phyloP scores from a whole-genome alignment of 331 rosid genomes.

The Quercus phellos region DNA sequence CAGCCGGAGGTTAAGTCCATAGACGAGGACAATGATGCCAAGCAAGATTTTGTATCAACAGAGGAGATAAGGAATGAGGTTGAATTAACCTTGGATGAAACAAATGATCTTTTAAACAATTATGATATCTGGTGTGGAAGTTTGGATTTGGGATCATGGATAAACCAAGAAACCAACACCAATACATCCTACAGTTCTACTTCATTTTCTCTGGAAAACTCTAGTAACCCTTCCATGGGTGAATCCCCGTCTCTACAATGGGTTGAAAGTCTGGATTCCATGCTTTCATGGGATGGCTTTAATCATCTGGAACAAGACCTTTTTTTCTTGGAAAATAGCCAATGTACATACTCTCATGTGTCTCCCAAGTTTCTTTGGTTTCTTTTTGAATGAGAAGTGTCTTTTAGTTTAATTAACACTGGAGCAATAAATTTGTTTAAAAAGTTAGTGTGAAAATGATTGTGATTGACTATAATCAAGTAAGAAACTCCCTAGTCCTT shows the following conservation, averaged over 20 bases:
- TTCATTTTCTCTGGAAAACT: slow-evolving; percentile 49
- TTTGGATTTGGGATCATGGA: slow-evolving; percentile 44
- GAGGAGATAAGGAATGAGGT: slow-evolving; percentile 18
- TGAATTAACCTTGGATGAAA: slow-evolving; percentile 23
- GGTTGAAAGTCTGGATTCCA: slow-evolving; percentile 50
- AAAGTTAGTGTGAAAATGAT: slow-evolving; percentile 10
- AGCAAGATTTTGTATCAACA: slow-evolving; percentile 14
- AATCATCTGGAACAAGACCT: slow-evolving; percentile 43
- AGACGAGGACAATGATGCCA: slow-evolving; percentile 10
- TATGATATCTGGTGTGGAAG: slow-evolving; percentile 43
- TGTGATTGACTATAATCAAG: neutral
- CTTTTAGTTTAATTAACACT: neutral
- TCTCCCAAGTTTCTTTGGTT: neutral
- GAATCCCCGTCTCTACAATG: slow-evolving; percentile 47
- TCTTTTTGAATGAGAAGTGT: neutral
- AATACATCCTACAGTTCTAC: slow-evolving; percentile 35
- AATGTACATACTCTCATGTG: slow-evolving; percentile 13
- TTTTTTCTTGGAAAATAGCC: slow-evolving; percentile 35
- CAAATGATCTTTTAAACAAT: slow-evolving; percentile 28
- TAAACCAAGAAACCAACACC: slow-evolving; percentile 36
- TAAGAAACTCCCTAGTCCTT: neutral
- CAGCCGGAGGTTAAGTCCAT: slow-evolving; percentile 18
- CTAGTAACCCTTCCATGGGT: slow-evolving; percentile 42
- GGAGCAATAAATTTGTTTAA: slow-evolving; percentile 1
- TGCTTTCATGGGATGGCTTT: slow-evolving; percentile 58